phyloP scores from a whole-genome alignment of 1,139 yeast genomes.

The Protomyces macrosporus region DNA sequence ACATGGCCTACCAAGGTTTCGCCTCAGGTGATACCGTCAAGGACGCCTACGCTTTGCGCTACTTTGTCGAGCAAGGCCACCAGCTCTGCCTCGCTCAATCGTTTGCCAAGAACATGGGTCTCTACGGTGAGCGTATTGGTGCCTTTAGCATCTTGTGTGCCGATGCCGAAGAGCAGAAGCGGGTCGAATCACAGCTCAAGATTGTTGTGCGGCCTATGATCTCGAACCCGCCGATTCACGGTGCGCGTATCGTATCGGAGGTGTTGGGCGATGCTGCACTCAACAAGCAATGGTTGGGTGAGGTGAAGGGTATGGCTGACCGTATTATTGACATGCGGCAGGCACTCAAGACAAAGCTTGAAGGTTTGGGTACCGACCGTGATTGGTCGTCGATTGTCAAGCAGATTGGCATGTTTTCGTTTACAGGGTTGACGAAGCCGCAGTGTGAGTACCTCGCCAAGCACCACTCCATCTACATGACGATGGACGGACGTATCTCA shows the following conservation, averaged over 20 bases:
- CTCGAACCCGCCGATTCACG: conserved; percentile 89
- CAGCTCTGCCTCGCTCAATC: conserved; percentile 69
- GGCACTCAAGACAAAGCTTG: conserved; percentile 55
- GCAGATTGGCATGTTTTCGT: conserved; percentile 96
- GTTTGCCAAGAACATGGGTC: conserved; percentile 95
- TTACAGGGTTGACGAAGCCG: conserved; percentile 73
- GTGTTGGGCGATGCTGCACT: conserved; percentile 63
- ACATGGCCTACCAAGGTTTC: conserved; percentile 96
- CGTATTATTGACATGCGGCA: conserved; percentile 76
- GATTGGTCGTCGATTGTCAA: conserved; percentile 88
- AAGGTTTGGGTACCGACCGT: conserved; percentile 68
- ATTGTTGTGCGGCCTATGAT: conserved; percentile 75
- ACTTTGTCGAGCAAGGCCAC: conserved; percentile 58
- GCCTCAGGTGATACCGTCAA: conserved; percentile 80
- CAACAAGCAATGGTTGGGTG: conserved; percentile 72
- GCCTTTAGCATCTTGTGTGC: conserved; percentile 62
- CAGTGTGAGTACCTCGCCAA: conserved; percentile 76
- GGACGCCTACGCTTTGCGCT: conserved; percentile 84
- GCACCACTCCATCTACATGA: conserved; percentile 68
- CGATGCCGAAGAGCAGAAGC: conserved; percentile 40
- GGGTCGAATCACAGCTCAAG: conserved; percentile 71
- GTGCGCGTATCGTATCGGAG: conserved; percentile 83
- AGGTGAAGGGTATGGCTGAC: conserved; percentile 80
- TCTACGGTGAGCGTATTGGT: conserved; percentile 97
- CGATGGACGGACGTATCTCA: conserved; percentile 71